Percentiles rank a stretch among this genome's conserved stretches.
Evolutionary conservation across 2,329 filamentous ascomycete species (phyloP).

Genomic region (Ascochyta koolunga): DNA sequence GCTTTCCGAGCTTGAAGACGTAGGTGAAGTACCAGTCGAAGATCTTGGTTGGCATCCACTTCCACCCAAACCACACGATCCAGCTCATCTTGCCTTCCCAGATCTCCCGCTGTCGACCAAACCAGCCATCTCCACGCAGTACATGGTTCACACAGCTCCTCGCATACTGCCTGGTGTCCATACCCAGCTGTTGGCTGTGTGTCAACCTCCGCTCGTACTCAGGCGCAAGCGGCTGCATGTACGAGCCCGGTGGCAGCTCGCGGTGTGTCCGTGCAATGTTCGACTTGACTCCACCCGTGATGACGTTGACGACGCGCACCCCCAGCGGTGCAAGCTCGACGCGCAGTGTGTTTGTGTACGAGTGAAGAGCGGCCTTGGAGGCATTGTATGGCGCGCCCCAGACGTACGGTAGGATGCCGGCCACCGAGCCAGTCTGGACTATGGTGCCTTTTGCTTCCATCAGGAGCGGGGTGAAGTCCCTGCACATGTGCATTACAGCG

Average conservation of each 20-base stretch:
- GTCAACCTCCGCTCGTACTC: constrained; percentile 59
- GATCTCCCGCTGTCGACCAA: constrained; percentile 54
- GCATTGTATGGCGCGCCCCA: constrained; percentile 60
- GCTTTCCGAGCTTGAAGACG: constrained; percentile 60
- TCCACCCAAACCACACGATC: constrained; percentile 56
- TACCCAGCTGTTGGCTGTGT: constrained; percentile 60
- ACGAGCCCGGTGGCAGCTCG: constrained; percentile 53
- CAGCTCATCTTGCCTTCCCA: constrained; percentile 61
- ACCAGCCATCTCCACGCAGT: constrained; percentile 45
- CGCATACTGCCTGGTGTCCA: constrained; percentile 61
- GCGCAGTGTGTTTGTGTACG: constrained; percentile 63
- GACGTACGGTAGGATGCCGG: constrained; percentile 48
- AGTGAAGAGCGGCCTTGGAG: constrained; percentile 64
- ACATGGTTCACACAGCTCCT: constrained; percentile 61
- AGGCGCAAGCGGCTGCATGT: constrained; percentile 59
- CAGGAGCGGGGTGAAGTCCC: constrained; percentile 62
- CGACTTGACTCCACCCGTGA: constrained; percentile 66
- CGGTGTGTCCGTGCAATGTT: constrained; percentile 62
- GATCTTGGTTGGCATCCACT: constrained; percentile 53
- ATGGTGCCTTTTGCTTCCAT: constrained; percentile 54
- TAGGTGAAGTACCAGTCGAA: constrained; percentile 55
- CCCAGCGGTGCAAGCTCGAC: constrained; percentile 62
- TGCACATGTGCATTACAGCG: constrained; percentile 63
- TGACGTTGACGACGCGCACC: constrained; percentile 54
- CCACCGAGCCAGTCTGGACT: constrained; percentile 54